Percentiles rank a stretch among this genome's conserved stretches.
Conservation (phyloP, 148 eudicot genomes). For the Salicornia ramosissima region DNA sequence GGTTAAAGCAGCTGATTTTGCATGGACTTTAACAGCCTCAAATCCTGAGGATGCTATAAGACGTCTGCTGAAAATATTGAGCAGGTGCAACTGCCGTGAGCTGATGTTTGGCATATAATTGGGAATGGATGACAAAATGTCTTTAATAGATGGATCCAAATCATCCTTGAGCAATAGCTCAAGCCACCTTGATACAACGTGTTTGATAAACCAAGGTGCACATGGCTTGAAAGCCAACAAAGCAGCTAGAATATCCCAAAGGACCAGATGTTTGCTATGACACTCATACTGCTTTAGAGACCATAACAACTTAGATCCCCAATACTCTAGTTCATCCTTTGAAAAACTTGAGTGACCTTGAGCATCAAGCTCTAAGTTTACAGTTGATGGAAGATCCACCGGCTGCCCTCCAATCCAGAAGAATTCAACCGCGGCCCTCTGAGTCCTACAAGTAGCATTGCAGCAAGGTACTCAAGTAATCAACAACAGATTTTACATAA, state of each 20-base stretch:
- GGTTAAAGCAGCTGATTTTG: conserved; percentile 25
- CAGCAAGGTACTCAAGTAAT: neutral
- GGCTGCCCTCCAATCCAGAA: conserved; percentile 93
- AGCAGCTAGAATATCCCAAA: conserved; percentile 79
- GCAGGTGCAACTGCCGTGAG: conserved; percentile 63
- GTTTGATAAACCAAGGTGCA: conserved; percentile 41
- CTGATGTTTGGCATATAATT: conserved; percentile 39
- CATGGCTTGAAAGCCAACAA: conserved; percentile 57
- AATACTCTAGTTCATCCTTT: conserved; percentile 43
- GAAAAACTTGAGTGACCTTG: conserved; percentile 45
- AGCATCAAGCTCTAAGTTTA: conserved; percentile 30
- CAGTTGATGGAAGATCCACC: conserved; percentile 21
- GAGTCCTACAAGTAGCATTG: conserved; percentile 41
- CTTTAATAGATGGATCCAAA: conserved; percentile 24
- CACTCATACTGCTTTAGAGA: conserved; percentile 44
- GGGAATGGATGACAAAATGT: conserved; percentile 31
- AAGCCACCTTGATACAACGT: conserved; percentile 53
- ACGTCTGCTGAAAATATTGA: conserved; percentile 62
- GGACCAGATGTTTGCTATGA: conserved; percentile 46
- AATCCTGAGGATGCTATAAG: conserved; percentile 38
- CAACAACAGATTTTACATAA: conserved; percentile 5
- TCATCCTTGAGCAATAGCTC: conserved; percentile 27
- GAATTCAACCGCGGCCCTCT: conserved; percentile 82
- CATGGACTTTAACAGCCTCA: conserved; percentile 28
- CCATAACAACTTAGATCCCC: conserved; percentile 50